Base-by-base conservation (phyloP, 768 basidiomycete genomes). In the Auricularia sp. region DNA sequence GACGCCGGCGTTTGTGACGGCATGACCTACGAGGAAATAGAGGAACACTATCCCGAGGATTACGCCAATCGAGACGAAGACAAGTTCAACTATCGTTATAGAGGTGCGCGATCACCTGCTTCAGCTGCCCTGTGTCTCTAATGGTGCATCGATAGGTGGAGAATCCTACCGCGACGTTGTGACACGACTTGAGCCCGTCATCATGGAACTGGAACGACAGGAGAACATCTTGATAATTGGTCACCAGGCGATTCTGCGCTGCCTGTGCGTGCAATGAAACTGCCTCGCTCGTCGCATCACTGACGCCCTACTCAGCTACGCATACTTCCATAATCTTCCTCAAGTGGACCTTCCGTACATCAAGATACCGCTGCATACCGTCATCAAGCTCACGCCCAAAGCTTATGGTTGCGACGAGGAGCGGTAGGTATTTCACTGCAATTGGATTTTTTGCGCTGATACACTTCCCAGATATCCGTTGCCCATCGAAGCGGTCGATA, bases 21-120 rank as follows among this genome's bases (percentile, higher is more conserved):
- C 16, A 98, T 99, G 97, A 98, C 97, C 3, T 99, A 99, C 70
- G 89, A 93, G 78, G 96, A 98, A 81, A 98, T 99, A 65, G 95
- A 95, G 93, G 85, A 87, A 82, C 83, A 87, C 67, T 99, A 98
- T 73, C 97, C 97, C 0, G 97, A 99, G 65, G 97, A 99, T 73
- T 98, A 95, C 75, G 94, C 93, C 16, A 94, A 95, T 73, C 87
- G 97, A 33, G 97, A 99, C 70, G 94, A 98, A 65, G 97, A 99
- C 80, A 99, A 99, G 77, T 99, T 97, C 76, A 98, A 98, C 76
- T 99, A 99, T 75, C 86, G 97, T 35, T 98, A 98, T 75, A 83
- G 97, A 70, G 94, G 88, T 70, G 54, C 3, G 29, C 1, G 29
- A 29, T 29, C 29, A 29, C 2, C 29, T 29, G 29, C 29, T 29